A percentile compares a stretch with the other conserved stretches of the same genome.
Conservation (phyloP, 345 rosid genomes). For the Salix purpurea region DNA sequence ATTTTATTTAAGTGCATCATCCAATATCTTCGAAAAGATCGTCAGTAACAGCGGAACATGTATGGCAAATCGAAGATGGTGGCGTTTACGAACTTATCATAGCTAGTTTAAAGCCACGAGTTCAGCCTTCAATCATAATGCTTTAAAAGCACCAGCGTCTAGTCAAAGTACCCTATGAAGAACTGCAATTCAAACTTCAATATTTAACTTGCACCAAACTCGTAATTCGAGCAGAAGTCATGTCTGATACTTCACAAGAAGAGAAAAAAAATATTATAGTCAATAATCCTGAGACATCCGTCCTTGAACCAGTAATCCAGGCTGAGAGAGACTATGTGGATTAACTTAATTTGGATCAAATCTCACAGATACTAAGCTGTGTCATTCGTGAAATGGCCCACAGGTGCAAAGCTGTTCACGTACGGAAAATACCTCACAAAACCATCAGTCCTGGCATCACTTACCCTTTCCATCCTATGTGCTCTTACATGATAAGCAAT, state of each 20-base stretch:
- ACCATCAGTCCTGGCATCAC: neutral
- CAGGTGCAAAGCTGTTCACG: conserved; percentile 32
- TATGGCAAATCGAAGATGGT: neutral
- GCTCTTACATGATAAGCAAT: conserved; percentile 18
- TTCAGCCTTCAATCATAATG: neutral
- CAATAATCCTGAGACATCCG: neutral
- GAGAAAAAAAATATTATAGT: neutral
- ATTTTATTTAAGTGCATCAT: neutral
- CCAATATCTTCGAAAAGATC: neutral
- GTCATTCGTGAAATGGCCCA: neutral
- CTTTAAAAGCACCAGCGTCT: neutral
- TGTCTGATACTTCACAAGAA: neutral
- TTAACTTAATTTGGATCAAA: neutral
- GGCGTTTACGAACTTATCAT: neutral
- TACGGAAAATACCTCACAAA: conserved; percentile 30
- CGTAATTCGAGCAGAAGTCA: neutral
- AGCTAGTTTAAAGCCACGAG: neutral
- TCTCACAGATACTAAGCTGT: neutral
- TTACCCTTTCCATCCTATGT: neutral
- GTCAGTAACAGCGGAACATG: neutral
- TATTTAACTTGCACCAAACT: neutral
- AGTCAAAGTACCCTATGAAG: neutral
- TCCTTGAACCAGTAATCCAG: neutral
- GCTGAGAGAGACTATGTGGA: neutral
- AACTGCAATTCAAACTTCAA: neutral